A percentile compares a stretch with the other conserved stretches of the same genome.
phyloP scores from a whole-genome alignment of 805 yeast species.

The Saccharomycopsis microspora region DNA sequence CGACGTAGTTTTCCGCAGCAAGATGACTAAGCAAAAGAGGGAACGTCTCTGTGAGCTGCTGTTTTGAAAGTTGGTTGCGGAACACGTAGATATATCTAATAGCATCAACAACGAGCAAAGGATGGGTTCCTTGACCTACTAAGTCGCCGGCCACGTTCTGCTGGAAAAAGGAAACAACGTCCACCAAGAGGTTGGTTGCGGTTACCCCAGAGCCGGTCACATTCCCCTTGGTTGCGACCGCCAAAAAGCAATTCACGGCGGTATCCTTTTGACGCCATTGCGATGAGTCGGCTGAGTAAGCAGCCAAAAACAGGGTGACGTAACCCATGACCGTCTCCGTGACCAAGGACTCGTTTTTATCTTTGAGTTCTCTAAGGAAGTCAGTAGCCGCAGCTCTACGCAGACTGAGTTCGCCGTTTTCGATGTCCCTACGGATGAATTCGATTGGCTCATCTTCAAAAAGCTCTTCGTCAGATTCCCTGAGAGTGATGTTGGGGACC shows the following conservation, averaged over 20 bases:
- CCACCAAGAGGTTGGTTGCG: conserved; percentile 72
- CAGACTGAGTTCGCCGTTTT: conserved; percentile 89
- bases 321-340: conserved; percentile 68
- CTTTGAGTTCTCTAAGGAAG: conserved; percentile 77
- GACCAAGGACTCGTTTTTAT: conserved; percentile 59
- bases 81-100: conserved; percentile 82
- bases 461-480: conserved; percentile 82
- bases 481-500: conserved; percentile 75
- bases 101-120: conserved; percentile 84
- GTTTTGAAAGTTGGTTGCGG: conserved; percentile 86
- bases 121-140: conserved; percentile 38
- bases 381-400: conserved; percentile 91
- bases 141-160: conserved; percentile 77
- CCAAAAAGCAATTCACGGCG: conserved; percentile 74
- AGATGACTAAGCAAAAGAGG: conserved; percentile 70
- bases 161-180: conserved; percentile 78
- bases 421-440: conserved; percentile 83
- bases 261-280: conserved; percentile 85
- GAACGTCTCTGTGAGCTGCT: conserved; percentile 66
- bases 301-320: conserved; percentile 53
- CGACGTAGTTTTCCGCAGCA: conserved; percentile 57
- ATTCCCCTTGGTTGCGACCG: conserved; percentile 85
- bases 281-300: conserved; percentile 30
- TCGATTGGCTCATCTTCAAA: conserved; percentile 97
- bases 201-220: conserved; percentile 82